These are phyloP conservation scores for baker's yeast (Saccharomyces cerevisiae) DNA, from an alignment of 805 yeast species.

Conservation along the genomic window DNA sequence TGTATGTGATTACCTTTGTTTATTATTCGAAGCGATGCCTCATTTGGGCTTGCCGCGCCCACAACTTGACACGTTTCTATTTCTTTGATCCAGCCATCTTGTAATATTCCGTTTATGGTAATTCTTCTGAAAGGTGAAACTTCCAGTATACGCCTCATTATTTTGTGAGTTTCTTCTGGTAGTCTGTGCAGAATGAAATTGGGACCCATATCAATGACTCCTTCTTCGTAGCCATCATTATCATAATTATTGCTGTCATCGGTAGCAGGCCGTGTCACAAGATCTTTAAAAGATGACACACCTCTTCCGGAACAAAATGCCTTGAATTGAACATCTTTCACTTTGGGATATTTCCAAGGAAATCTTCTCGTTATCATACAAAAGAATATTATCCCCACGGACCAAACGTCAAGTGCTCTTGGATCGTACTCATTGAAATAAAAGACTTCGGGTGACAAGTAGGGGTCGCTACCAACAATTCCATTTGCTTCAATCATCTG, in stretches of 20 bases:
- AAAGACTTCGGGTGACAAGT: conserved; percentile 81
- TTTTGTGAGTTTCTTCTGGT: conserved; percentile 51
- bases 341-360: conserved; percentile 86
- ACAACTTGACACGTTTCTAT: conserved; percentile 67
- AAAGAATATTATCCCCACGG: conserved; percentile 76
- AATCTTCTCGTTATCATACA: conserved; percentile 84
- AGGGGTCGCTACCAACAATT: conserved; percentile 78
- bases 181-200: conserved; percentile 55
- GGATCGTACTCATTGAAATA: conserved; percentile 76
- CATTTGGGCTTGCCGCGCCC: neutral
- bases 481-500: conserved; percentile 66
- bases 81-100: conserved; percentile 52
- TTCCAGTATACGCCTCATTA: conserved; percentile 64
- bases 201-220: conserved; percentile 40
- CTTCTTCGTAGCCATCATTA: conserved; percentile 9
- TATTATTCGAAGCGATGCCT: neutral
- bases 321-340: conserved; percentile 70
- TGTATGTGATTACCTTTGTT: neutral
- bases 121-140: conserved; percentile 73
- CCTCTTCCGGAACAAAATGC: conserved; percentile 63
- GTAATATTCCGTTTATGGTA: conserved; percentile 58
- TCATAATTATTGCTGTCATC: conserved; percentile 33
- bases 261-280: conserved; percentile 36
- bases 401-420: conserved; percentile 86
- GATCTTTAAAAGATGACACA: conserved; percentile 52